These are phyloP conservation scores for Xeromyces bisporus DNA, from an alignment of 495 filamentous ascomycete genomes.

Conservation along the genomic window DNA sequence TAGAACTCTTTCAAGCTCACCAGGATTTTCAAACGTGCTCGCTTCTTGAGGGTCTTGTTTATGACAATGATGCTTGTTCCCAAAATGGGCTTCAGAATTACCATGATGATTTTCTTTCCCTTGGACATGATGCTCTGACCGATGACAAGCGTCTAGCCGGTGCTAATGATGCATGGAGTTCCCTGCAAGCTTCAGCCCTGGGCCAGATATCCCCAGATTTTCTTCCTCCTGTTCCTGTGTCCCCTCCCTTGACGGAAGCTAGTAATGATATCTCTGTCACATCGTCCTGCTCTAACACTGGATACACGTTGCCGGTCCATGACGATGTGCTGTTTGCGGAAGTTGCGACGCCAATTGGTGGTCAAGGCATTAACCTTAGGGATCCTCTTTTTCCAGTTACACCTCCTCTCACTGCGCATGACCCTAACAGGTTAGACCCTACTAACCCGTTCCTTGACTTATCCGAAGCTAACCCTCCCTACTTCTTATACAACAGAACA, in stretches of 20 bases:
- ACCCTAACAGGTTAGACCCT: constrained; percentile 27
- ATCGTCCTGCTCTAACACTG: constrained; percentile 26
- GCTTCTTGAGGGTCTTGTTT: constrained; percentile 27
- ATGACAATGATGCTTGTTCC: constrained; percentile 27
- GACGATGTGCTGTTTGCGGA: constrained; percentile 28
- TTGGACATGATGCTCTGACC: constrained; percentile 25
- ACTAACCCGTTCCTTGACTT: background rate
- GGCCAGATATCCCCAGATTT: constrained; percentile 22
- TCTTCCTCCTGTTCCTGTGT: constrained; percentile 26
- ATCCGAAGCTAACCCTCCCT: background rate
- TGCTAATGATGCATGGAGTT: constrained; percentile 23
- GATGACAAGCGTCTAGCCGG: constrained; percentile 25
- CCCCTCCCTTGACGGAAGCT: constrained; percentile 29
- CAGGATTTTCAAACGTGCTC: constrained; percentile 18
- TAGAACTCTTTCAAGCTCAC: constrained; percentile 20
- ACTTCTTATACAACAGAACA: constrained; percentile 12
- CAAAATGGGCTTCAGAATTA: constrained; percentile 18
- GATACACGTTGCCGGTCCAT: constrained; percentile 24
- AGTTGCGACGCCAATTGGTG: constrained; percentile 19
- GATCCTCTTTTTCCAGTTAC: constrained; percentile 27
- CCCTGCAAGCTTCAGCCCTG: constrained; percentile 23
- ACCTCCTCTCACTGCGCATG: constrained; percentile 26
- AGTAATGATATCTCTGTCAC: constrained; percentile 31
- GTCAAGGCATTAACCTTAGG: constrained; percentile 24
- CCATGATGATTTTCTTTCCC: constrained; percentile 26